Percentiles rank a stretch among this genome's conserved stretches.
Conservation (phyloP, 2,329 filamentous ascomycete genomes). For the Trichophyton simii region DNA sequence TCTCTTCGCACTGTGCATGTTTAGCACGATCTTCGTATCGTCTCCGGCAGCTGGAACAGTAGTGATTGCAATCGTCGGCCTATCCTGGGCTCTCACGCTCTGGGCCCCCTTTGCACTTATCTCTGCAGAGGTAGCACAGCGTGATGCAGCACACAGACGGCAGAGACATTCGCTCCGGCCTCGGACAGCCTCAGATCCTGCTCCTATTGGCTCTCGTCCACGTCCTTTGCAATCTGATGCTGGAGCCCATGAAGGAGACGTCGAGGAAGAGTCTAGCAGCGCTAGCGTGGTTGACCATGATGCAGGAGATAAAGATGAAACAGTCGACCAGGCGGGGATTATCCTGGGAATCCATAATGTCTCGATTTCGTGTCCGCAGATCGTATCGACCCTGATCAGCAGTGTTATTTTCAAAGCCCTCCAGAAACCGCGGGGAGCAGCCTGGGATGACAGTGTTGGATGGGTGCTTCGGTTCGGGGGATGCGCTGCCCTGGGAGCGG, state of each 20-base stretch:
- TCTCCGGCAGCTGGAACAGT: slow-evolving; percentile 59
- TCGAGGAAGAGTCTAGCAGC: slow-evolving; percentile 15
- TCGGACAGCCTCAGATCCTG: background rate
- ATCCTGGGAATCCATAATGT: slow-evolving; percentile 95
- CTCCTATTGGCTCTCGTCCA: background rate
- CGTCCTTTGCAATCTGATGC: background rate
- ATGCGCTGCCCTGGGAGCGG: slow-evolving; percentile 62
- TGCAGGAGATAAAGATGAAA: slow-evolving; percentile 37
- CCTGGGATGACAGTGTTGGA: slow-evolving; percentile 75
- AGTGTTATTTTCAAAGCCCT: slow-evolving; percentile 71
- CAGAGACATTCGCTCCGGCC: slow-evolving; percentile 25
- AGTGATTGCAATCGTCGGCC: slow-evolving; percentile 68
- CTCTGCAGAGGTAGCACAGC: slow-evolving; percentile 75
- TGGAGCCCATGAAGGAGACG: slow-evolving; percentile 14
- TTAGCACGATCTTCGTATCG: slow-evolving; percentile 65
- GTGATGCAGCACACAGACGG: slow-evolving; percentile 54
- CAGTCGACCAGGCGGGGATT: slow-evolving; percentile 68
- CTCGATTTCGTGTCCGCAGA: slow-evolving; percentile 80
- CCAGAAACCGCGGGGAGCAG: slow-evolving; percentile 74
- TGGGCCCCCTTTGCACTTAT: slow-evolving; percentile 97
- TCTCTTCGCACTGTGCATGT: slow-evolving; percentile 72
- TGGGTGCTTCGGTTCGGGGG: slow-evolving; percentile 80
- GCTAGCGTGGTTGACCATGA: slow-evolving; percentile 20
- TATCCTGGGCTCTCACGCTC: slow-evolving; percentile 83
- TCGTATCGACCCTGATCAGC: slow-evolving; percentile 74